Evolutionary conservation across 2,329 filamentous ascomycete genomes (phyloP).

Genomic region (Pseudocercospora cruenta): DNA sequence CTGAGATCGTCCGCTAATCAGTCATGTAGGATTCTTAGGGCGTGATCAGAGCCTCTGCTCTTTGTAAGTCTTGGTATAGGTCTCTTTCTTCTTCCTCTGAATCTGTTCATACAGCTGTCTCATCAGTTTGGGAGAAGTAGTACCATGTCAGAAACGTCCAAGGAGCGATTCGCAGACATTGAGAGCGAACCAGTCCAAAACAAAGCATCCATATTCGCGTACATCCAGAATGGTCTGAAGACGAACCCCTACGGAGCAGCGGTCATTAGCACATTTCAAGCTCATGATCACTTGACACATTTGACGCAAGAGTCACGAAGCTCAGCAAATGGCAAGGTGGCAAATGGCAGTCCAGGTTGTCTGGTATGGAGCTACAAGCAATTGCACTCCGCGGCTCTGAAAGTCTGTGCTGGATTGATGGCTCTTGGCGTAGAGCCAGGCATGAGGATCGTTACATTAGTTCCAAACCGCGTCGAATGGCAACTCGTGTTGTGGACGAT

Average conservation of each 20-base stretch:
- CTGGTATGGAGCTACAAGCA: slow-evolving; percentile 26
- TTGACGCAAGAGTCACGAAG: background rate
- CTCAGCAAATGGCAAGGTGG: background rate
- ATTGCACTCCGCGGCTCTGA: slow-evolving; percentile 17
- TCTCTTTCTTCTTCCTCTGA: background rate
- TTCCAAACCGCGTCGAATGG: slow-evolving; percentile 25
- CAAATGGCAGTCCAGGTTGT: background rate
- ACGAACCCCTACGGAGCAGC: slow-evolving; percentile 16
- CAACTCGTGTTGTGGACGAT: slow-evolving; percentile 22
- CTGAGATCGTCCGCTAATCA: background rate
- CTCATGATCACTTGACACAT: slow-evolving; percentile 10
- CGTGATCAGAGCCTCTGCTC: background rate
- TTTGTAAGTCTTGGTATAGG: background rate
- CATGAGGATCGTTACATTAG: slow-evolving; percentile 24
- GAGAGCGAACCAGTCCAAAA: slow-evolving; percentile 9
- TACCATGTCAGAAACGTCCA: background rate
- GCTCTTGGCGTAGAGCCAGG: slow-evolving; percentile 13
- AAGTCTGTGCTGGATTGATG: slow-evolving; percentile 16
- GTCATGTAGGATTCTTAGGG: background rate
- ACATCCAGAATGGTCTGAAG: slow-evolving; percentile 15
- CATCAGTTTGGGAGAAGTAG: background rate
- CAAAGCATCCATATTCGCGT: slow-evolving; percentile 13
- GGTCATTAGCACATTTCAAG: slow-evolving; percentile 13
- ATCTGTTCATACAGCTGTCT: background rate
- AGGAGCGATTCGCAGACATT: slow-evolving; percentile 9